Conservation (phyloP, 2,329 filamentous ascomycete species). For the Diaporthe eres region DNA sequence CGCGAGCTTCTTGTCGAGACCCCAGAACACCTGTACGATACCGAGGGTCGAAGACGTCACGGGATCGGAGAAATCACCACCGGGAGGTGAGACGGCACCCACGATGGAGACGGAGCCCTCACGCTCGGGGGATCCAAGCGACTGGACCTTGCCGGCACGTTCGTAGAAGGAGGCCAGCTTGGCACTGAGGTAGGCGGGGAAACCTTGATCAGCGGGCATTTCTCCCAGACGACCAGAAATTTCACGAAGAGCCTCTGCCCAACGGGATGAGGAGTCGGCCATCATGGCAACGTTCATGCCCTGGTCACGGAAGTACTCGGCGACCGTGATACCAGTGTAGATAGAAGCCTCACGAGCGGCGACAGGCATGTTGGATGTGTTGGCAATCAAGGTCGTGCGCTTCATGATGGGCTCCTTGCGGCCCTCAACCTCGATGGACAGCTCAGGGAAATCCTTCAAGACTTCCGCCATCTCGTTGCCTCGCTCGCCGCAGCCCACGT, state of each 20-base stretch:
- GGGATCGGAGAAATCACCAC: conserved; percentile 99
- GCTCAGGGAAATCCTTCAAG: conserved; percentile 99
- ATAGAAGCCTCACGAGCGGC: conserved; percentile 98
- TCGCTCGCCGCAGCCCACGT: conserved; percentile 93
- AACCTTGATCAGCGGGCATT: conserved; percentile 99
- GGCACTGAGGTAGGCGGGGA: conserved; percentile 95
- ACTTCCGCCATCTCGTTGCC: conserved; percentile 99
- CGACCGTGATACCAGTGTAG: conserved; percentile 95
- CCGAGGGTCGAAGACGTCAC: conserved; percentile 93
- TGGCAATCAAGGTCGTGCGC: conserved; percentile 97
- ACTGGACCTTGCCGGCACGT: conserved; percentile 88
- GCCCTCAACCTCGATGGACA: conserved; percentile 93
- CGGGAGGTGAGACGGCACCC: conserved; percentile 95
- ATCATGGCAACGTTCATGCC: conserved; percentile 99
- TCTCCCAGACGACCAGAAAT: conserved; percentile 98
- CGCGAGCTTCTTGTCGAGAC: conserved; percentile 98
- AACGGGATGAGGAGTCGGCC: conserved; percentile 97
- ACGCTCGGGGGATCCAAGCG: conserved; percentile 90
- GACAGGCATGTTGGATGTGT: conserved; percentile 99
- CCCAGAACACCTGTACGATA: conserved; percentile 99
- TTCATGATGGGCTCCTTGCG: conserved; percentile 99
- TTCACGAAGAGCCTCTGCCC: conserved; percentile 98
- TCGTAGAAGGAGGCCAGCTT: conserved; percentile 99
- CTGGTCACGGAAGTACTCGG: conserved; percentile 97
- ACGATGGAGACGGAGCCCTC: conserved; percentile 97